A percentile compares a stretch with the other conserved stretches of the same genome.
Conservation (phyloP, 2,329 filamentous ascomycete species). For the Amphichorda felina region DNA sequence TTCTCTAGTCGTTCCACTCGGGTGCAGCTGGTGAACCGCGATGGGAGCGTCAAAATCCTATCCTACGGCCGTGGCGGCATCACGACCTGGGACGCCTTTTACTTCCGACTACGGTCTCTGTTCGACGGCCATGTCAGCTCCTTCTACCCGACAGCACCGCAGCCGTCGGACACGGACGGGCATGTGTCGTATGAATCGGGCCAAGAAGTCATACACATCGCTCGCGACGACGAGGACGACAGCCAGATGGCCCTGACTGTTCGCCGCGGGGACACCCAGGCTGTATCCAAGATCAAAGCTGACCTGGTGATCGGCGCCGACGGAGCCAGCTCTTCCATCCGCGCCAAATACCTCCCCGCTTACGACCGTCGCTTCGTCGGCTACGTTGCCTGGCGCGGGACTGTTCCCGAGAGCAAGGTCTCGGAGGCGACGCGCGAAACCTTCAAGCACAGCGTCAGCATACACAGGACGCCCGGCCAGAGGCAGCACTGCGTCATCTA, state of each 20-base stretch:
- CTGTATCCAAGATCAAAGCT: background rate
- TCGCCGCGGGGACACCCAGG: too few relatives aligned
- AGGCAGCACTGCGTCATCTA: conserved; percentile 2
- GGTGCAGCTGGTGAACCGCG: background rate
- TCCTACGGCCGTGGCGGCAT: background rate
- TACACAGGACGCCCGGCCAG: background rate
- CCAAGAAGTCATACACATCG: background rate
- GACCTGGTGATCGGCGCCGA: conserved; percentile 4
- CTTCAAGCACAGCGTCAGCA: background rate
- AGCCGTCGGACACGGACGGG: background rate
- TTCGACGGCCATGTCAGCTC: conserved; percentile 1
- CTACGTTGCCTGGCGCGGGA: conserved; percentile 4
- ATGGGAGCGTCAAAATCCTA: background rate
- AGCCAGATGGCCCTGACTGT: conserved; percentile 1
- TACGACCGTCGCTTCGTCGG: background rate
- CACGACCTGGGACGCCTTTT: conserved; percentile 4
- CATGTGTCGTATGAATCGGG: background rate
- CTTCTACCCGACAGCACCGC: conserved; percentile 1
- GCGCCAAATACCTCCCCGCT: background rate
- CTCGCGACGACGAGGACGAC: background rate
- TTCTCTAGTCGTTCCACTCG: too few relatives aligned
- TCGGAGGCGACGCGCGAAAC: background rate
- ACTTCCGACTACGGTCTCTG: conserved; percentile 1
- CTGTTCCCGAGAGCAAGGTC: conserved; percentile 2
- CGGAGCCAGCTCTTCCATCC: conserved; percentile 2